Evolutionary conservation across 129 eudicot species (phyloP).

Genomic region (Chrysanthemum makinoi): DNA sequence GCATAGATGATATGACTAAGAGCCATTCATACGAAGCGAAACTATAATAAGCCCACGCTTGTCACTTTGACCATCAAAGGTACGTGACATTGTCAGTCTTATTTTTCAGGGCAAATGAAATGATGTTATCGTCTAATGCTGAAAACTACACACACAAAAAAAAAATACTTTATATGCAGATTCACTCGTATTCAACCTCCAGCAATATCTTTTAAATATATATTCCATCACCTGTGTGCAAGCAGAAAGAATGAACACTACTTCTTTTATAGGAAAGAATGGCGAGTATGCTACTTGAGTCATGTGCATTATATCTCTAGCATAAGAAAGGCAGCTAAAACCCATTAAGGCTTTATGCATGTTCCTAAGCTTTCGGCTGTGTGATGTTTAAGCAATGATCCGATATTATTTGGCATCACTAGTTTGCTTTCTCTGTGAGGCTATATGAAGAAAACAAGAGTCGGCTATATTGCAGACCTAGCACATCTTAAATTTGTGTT

Average conservation of each 20-base stretch:
- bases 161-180: not conserved
- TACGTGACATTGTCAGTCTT: not conserved
- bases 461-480: too few species aligned
- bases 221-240: not conserved
- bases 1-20: not conserved
- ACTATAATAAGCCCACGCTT: not conserved
- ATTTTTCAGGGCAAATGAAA: not conserved
- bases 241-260: not conserved
- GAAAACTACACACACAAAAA: not conserved
- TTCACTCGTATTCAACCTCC: not conserved
- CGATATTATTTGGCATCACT: too few species aligned
- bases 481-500: too few species aligned
- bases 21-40: not conserved
- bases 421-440: too few species aligned
- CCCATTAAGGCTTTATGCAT: too few species aligned
- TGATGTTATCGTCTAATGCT: not conserved
- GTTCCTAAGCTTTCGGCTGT: too few species aligned
- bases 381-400: too few species aligned
- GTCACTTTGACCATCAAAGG: not conserved
- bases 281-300: too few species aligned
- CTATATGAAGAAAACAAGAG: too few species aligned
- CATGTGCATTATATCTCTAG: too few species aligned
- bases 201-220: not conserved
- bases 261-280: not conserved
- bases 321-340: too few species aligned